A percentile compares a stretch with the other conserved stretches of the same genome.
Conservation (phyloP, 257 asterid species). For the Linderniella brevidens region DNA sequence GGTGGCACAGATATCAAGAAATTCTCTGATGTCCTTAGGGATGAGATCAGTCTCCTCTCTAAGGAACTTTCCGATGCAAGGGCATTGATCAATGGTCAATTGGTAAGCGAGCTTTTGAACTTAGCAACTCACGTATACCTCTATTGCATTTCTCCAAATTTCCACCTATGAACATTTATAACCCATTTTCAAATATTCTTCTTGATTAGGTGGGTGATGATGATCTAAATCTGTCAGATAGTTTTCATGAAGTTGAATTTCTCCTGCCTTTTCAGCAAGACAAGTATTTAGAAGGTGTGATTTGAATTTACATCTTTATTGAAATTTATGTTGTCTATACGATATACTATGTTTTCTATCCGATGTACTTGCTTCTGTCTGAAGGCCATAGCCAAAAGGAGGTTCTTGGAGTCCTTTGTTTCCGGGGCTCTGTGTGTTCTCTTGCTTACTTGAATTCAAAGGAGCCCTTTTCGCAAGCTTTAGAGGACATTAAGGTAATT, state of each 20-base stretch:
- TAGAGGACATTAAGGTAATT: conserved; percentile 74
- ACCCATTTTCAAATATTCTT: background rate
- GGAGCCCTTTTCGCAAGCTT: conserved; percentile 10
- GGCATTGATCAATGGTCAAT: conserved; percentile 63
- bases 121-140: too few species aligned
- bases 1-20: conserved; percentile 23
- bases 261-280: conserved; percentile 76
- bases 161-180: too few species aligned
- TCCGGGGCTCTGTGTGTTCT: conserved; percentile 6
- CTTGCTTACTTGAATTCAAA: conserved; percentile 6
- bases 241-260: conserved; percentile 69
- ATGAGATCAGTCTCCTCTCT: conserved; percentile 44
- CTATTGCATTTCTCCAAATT: too few species aligned
- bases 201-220: conserved; percentile 44
- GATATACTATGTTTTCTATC: background rate
- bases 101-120: conserved; percentile 26
- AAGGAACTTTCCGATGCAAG: conserved; percentile 59
- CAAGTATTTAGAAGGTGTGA: conserved; percentile 47
- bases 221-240: conserved; percentile 39
- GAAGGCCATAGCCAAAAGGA: conserved; percentile 2
- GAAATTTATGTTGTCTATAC: background rate
- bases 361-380: conserved; percentile 5
- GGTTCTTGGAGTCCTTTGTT: conserved; percentile 4
- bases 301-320: background rate
- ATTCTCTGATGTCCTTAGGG: conserved; percentile 49